A percentile compares a stretch with the other conserved stretches of the same genome.
Evolutionary conservation across 2,329 filamentous ascomycete species (phyloP).

Genomic region (Colletotrichum zoysiae): DNA sequence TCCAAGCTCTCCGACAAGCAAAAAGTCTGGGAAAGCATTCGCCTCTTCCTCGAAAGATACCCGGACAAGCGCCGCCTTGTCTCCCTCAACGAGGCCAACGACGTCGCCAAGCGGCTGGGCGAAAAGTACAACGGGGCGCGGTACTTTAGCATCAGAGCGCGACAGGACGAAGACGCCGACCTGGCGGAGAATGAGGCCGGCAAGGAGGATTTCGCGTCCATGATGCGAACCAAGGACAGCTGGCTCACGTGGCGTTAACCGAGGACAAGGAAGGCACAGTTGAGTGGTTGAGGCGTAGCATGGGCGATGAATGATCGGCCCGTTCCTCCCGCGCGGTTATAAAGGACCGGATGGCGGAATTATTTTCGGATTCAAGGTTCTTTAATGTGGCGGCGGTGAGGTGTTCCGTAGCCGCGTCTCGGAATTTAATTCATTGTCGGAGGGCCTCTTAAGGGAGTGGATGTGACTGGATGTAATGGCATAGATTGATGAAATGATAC

Average conservation of each 20-base stretch:
- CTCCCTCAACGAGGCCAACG: slow-evolving; percentile 68
- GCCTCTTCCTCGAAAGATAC: slow-evolving; percentile 46
- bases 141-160: slow-evolving; percentile 53
- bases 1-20: slow-evolving; percentile 5
- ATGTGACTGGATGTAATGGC: neutral
- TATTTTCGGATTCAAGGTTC: neutral
- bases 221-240: neutral
- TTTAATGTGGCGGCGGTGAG: neutral
- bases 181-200: slow-evolving; percentile 46
- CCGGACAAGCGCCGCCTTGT: slow-evolving; percentile 62
- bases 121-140: slow-evolving; percentile 59
- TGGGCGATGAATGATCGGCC: neutral
- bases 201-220: slow-evolving; percentile 50
- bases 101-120: slow-evolving; percentile 68
- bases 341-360: neutral
- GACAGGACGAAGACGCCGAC: slow-evolving; percentile 46
- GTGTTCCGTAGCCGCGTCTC: neutral
- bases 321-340: no score
- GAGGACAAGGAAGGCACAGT: slow-evolving; percentile 20
- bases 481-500: neutral
- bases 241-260: slow-evolving; percentile 1
- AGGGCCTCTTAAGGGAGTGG: neutral
- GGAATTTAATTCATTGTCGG: neutral
- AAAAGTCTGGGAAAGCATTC: slow-evolving; percentile 44
- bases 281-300: neutral